phyloP scores from a whole-genome alignment of 2,329 filamentous ascomycete genomes.

The Microascus cirrosus region DNA sequence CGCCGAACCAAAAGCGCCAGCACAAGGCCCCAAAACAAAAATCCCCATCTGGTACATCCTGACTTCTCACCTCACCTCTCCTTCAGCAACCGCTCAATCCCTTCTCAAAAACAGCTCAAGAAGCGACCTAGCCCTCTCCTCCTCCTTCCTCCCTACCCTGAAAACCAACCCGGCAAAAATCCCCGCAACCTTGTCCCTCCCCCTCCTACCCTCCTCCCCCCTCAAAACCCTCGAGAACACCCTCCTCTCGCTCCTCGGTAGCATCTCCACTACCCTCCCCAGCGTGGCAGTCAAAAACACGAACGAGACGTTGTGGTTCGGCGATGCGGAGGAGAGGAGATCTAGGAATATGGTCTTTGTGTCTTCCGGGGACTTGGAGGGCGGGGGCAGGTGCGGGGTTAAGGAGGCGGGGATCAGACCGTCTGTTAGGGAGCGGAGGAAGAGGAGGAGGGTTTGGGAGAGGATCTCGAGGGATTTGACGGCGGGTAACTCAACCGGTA shows the following conservation, averaged over 20 bases:
- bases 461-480: conserved; percentile 65
- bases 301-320: conserved; percentile 79
- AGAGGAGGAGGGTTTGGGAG: conserved; percentile 59
- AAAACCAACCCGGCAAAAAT: not conserved
- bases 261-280: conserved; percentile 23
- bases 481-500: conserved; percentile 52
- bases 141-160: not conserved
- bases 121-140: not conserved
- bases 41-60: no score
- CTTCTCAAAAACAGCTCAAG: not conserved
- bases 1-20: no score
- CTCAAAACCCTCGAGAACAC: not conserved
- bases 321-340: conserved; percentile 50
- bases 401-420: conserved; percentile 62
- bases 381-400: conserved; percentile 58
- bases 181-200: not conserved
- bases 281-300: conserved; percentile 78
- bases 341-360: conserved; percentile 54
- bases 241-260: not conserved
- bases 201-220: not conserved
- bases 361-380: conserved; percentile 22
- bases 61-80: no score
- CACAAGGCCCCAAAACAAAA: no score
- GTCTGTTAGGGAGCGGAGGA: conserved; percentile 65
- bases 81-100: not conserved